Base-by-base conservation (phyloP, 805 yeast species). In the Ogataea trehalophila region DNA sequence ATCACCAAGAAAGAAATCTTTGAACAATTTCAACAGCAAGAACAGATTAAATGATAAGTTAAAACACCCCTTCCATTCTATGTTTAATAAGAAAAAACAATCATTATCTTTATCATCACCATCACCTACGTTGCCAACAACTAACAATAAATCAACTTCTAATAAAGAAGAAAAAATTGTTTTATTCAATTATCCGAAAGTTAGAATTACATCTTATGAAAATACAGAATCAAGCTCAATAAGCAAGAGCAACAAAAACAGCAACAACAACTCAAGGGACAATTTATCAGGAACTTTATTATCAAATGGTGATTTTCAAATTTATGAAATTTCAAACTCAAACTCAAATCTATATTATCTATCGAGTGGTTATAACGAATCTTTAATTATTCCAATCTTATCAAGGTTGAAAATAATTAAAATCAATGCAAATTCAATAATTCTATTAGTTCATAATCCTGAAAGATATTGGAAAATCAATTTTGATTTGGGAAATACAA, bases 351-450 rank as follows among this genome's bases (percentile, higher is more conserved):
- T 83, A 1, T 84, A 82, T 33, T 39, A 39, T 59, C 59, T 84
- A 37, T 26, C 31, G 11, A 26, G 9, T 6, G 31, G 31, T 11
- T 76, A 80, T 13, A 84, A 89, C 65, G 90, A 87, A 0, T 71
- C 80, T 5, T 77, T 87, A 36, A 77, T 86, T 2, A 86, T 86
- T 59, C 95, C 96, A 4, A 75, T 87, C 14, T 66, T 87, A 44
- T 87, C 89, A 4, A 77, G 74, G 50, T 62, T 83, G 45, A 77
- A 80, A 55, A 71, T 87, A 2, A 62, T 85, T 50, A 68, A 86
- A 55, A 71, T 75, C 11, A 66, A 69, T 20, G 52, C 49, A 41
- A 70, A 70, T 43, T 76, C 74, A 54, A 83, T 83, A 54, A 71
- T 84, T 2, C 61, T 87, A 16, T 83, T 89, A 0, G 72, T 87